phyloP scores from a whole-genome alignment of 176 grass and related monocot species.

The Oryza coarctata region DNA sequence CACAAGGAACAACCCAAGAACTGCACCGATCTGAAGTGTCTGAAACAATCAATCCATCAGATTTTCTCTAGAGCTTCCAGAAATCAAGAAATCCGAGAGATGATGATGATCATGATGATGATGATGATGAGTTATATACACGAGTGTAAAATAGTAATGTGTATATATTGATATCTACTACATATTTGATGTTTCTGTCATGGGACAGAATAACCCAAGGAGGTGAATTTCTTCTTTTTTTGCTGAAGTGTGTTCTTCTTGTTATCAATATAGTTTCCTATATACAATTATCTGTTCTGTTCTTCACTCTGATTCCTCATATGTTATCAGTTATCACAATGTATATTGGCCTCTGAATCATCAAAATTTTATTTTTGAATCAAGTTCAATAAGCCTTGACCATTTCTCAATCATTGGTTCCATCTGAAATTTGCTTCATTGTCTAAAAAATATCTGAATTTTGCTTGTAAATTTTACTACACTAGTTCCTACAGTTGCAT shows the following conservation, averaged over 20 bases:
- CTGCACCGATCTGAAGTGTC: constrained; percentile 30
- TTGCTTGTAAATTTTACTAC: neutral
- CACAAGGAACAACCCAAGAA: constrained; percentile 36
- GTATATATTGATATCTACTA: constrained; percentile 21
- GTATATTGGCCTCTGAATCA: neutral
- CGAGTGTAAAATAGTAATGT: neutral
- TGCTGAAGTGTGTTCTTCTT: constrained; percentile 30
- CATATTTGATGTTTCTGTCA: constrained; percentile 15
- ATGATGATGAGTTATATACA: neutral
- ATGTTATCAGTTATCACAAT: neutral
- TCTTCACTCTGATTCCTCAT: neutral
- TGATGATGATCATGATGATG: neutral
- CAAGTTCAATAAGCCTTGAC: neutral
- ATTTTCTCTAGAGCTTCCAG: neutral
- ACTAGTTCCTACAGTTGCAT: neutral
- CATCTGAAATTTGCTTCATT: neutral
- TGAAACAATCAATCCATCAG: neutral
- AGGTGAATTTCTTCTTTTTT: neutral
- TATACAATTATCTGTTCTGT: neutral
- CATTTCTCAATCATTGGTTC: neutral
- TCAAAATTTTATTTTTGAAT: neutral
- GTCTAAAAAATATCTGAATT: neutral
- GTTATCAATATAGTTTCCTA: neutral
- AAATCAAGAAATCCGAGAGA: neutral
- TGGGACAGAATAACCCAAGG: constrained; percentile 17